Evolutionary conservation across 1,284 basidiomycete genomes (phyloP).

Genomic region (Rhodotorula sp.): DNA sequence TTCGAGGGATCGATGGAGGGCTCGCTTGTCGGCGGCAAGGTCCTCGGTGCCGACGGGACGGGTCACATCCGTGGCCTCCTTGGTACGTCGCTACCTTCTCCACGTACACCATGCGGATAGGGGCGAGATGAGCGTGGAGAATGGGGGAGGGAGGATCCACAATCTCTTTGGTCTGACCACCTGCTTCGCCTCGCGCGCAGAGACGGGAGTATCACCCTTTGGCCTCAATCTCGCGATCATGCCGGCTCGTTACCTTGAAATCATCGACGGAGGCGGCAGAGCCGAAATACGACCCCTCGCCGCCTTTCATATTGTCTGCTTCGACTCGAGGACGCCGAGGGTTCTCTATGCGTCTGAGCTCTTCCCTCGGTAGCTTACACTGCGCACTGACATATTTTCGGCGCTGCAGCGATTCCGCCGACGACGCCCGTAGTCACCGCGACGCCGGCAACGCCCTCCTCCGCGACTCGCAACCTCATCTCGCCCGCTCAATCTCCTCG

Average conservation of each 20-base stretch:
- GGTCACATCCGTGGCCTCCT: no score
- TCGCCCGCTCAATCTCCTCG: background rate
- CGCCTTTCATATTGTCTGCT: background rate
- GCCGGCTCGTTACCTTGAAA: background rate
- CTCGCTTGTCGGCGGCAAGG: no score
- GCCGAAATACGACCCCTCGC: background rate
- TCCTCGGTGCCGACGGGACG: no score
- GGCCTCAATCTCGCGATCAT: background rate
- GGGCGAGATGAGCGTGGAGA: no score
- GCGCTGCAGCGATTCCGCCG: no score
- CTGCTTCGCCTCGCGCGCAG: background rate
- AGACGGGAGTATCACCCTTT: background rate
- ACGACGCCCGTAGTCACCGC: no score
- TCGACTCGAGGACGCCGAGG: background rate
- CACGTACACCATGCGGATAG: no score
- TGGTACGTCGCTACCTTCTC: no score
- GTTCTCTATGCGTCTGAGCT: background rate
- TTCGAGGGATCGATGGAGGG: no score
- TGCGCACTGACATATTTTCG: no score
- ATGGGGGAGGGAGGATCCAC: no score
- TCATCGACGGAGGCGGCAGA: background rate
- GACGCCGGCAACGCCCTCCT: no score
- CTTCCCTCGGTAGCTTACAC: background rate
- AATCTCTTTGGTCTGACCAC: background rate
- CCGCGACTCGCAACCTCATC: background rate